Percentiles rank a stretch among this genome's conserved stretches.
phyloP scores from a whole-genome alignment of 257 asterid species.

The Echium plantagineum region DNA sequence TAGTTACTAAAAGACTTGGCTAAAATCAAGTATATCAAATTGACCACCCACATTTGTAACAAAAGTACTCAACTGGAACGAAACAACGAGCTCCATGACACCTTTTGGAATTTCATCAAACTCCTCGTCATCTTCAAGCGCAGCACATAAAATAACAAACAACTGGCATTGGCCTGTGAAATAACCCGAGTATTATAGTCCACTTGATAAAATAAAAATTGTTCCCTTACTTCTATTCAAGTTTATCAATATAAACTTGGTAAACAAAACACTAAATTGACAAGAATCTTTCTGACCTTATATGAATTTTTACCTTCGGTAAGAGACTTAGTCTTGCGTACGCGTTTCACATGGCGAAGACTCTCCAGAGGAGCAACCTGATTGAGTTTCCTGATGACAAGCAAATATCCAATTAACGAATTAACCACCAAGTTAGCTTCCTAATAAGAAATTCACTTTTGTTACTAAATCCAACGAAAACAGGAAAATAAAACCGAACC shows the following conservation, averaged over 20 bases:
- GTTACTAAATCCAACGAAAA: neutral
- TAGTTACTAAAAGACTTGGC: conserved; percentile 1
- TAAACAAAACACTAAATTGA: too few species aligned
- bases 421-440: neutral
- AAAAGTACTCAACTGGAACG: conserved; percentile 85
- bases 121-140: conserved; percentile 27
- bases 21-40: conserved; percentile 5
- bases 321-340: conserved; percentile 34
- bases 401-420: neutral
- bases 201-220: conserved; percentile 3
- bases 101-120: conserved; percentile 33
- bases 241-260: neutral
- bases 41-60: conserved; percentile 64
- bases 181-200: conserved; percentile 12
- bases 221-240: neutral
- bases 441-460: too few species aligned
- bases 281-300: neutral
- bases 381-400: conserved; percentile 53
- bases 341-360: conserved; percentile 85
- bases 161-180: conserved; percentile 54
- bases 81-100: conserved; percentile 55
- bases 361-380: conserved; percentile 70
- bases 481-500: conserved; percentile 25
- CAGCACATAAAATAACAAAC: conserved; percentile 49
- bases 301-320: conserved; percentile 38